These are phyloP conservation scores for Mycena leptocephala DNA, from an alignment of 768 basidiomycete species.

Conservation along the genomic window DNA sequence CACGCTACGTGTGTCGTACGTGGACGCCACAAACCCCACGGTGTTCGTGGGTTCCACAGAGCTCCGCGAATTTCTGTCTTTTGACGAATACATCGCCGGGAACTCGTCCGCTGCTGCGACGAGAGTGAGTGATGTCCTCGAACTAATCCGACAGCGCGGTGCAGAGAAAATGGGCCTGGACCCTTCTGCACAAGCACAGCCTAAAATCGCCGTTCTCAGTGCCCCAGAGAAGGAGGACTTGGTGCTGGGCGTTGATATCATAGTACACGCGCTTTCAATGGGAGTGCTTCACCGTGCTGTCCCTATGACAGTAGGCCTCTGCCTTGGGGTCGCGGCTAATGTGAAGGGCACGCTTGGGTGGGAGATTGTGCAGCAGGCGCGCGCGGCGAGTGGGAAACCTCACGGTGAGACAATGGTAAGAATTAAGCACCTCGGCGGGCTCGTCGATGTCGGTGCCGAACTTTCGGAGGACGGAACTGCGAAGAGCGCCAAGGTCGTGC, in stretches of 20 bases:
- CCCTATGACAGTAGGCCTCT: conserved; percentile 82
- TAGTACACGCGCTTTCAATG: conserved; percentile 78
- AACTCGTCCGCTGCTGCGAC: conserved; percentile 43
- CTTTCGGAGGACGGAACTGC: conserved; percentile 64
- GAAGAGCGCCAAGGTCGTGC: conserved; percentile 72
- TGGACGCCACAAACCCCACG: conserved; percentile 85
- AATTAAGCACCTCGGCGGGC: conserved; percentile 78
- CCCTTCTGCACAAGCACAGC: conserved; percentile 75
- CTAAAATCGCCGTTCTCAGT: conserved; percentile 77
- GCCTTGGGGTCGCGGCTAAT: conserved; percentile 76
- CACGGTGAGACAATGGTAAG: conserved; percentile 53
- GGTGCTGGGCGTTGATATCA: conserved; percentile 61
- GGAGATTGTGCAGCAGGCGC: conserved; percentile 58
- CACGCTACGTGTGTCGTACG: conserved; percentile 63
- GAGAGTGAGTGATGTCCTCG: conserved; percentile 56
- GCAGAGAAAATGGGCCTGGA: conserved; percentile 77
- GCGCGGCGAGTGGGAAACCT: conserved; percentile 31
- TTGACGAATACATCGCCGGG: conserved; percentile 56
- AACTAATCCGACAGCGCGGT: conserved; percentile 69
- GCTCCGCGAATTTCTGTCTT: conserved; percentile 56
- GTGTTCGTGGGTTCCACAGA: conserved; percentile 70
- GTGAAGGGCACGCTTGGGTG: conserved; percentile 70
- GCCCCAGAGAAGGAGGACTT: conserved; percentile 46
- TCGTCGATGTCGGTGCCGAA: conserved; percentile 78
- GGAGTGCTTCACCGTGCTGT: conserved; percentile 80